phyloP scores from a whole-genome alignment of 257 asterid genomes.

The Lavandula angustifolia region DNA sequence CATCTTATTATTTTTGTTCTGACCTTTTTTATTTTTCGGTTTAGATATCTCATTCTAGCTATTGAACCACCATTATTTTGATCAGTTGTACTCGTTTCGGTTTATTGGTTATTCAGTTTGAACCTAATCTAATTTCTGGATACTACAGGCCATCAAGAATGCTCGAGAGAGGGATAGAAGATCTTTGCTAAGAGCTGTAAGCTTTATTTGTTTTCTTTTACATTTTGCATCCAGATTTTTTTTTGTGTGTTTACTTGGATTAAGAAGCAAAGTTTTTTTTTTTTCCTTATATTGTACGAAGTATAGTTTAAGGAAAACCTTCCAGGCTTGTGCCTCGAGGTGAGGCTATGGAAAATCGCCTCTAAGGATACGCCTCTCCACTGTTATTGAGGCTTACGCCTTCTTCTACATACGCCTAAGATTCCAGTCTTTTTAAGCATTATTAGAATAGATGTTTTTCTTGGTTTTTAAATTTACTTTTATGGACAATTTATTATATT shows the following conservation, averaged over 20 bases:
- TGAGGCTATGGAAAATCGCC: no score
- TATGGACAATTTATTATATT: no score
- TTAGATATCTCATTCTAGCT: not conserved
- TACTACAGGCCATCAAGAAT: constrained; percentile 80
- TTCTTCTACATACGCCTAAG: no score
- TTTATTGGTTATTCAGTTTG: constrained; percentile 22
- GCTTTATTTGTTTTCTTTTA: constrained; percentile 35
- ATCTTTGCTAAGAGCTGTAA: constrained; percentile 73
- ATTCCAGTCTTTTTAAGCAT: no score
- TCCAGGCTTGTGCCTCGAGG: no score
- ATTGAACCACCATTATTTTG: not conserved
- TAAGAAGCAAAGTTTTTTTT: no score
- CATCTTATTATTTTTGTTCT: not conserved
- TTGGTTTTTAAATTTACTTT: no score
- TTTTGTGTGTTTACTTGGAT: not conserved
- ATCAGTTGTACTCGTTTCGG: not conserved
- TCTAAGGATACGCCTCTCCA: no score
- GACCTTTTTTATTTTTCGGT: not conserved
- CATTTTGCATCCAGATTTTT: not conserved
- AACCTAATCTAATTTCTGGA: constrained; percentile 30
- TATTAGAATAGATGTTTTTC: no score
- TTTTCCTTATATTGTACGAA: no score
- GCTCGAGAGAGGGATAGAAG: constrained; percentile 96
- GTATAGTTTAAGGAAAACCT: no score
- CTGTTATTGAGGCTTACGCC: no score